phyloP scores from a whole-genome alignment of 805 yeast species.

The Hemisphaericaspora nanyangensis region DNA sequence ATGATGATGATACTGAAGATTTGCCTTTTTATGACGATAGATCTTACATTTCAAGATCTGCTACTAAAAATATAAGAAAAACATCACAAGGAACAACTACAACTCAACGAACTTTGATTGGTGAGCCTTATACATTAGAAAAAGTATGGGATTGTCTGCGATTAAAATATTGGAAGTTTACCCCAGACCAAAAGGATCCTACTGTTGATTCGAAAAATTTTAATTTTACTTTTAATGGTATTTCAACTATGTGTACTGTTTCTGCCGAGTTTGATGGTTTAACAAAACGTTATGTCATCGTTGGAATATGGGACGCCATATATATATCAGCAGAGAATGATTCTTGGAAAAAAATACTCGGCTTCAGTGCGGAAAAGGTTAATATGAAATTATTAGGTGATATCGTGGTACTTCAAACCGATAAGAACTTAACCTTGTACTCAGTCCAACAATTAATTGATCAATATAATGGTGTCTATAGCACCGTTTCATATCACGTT shows the following conservation, averaged over 20 bases:
- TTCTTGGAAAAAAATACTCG: not conserved
- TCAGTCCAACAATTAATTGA: not conserved
- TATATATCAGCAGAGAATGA: not conserved
- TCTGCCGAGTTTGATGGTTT: not conserved
- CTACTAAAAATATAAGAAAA: not conserved
- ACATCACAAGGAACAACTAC: not conserved
- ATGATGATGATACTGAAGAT: too few species aligned
- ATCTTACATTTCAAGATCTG: too few species aligned
- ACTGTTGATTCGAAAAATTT: not conserved
- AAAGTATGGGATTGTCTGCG: not conserved
- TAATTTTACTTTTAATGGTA: not conserved
- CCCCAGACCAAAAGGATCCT: not conserved
- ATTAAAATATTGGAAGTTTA: not conserved
- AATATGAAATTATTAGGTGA: not conserved
- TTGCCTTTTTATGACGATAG: too few species aligned
- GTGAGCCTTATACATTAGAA: not conserved
- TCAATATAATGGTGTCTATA: not conserved
- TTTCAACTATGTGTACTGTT: not conserved
- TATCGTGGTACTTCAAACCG: not conserved
- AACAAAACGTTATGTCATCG: not conserved
- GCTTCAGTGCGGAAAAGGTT: not conserved
- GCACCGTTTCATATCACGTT: not conserved
- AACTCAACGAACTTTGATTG: not conserved
- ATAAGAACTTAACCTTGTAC: not conserved
- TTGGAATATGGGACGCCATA: not conserved